phyloP scores from a whole-genome alignment of 2,329 filamentous ascomycete genomes.

The Cladosporium velox region DNA sequence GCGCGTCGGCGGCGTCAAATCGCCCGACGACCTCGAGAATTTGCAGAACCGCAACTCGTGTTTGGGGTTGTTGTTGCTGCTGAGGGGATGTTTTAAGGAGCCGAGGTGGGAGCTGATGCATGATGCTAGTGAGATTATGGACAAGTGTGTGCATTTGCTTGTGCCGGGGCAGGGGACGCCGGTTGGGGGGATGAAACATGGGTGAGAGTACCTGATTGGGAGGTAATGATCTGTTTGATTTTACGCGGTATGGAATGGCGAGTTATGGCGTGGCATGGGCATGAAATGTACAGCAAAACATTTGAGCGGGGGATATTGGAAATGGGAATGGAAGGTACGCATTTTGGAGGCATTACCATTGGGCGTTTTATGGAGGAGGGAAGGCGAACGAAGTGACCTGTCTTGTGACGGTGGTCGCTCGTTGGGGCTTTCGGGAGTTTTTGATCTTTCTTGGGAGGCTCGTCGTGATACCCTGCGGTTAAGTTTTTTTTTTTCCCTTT shows the following conservation, averaged over 20 bases:
- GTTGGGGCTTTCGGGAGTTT: neutral
- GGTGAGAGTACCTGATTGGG: neutral
- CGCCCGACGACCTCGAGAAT: slow-evolving; percentile 74
- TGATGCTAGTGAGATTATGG: slow-evolving; percentile 78
- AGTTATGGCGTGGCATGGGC: neutral
- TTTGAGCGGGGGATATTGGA: neutral
- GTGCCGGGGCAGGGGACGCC: slow-evolving; percentile 30
- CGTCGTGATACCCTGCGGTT: slow-evolving; percentile 11
- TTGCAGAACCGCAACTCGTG: slow-evolving; percentile 79
- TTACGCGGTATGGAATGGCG: neutral
- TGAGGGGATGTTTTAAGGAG: slow-evolving; percentile 77
- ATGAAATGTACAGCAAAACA: slow-evolving; percentile 1
- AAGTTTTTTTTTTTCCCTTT: neutral
- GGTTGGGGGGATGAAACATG: neutral
- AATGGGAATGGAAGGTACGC: neutral
- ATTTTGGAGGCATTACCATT: neutral
- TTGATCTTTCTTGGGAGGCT: neutral
- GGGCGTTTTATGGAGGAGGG: neutral
- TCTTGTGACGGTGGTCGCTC: neutral
- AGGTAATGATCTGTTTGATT: neutral
- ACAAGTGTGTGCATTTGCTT: slow-evolving; percentile 73
- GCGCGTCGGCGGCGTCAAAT: slow-evolving; percentile 68
- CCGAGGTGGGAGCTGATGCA: slow-evolving; percentile 90
- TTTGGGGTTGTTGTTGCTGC: slow-evolving; percentile 75
- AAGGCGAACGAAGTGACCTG: neutral